Evolutionary conservation across 23 red algal genomes (phyloP).

Genomic region (Pyropia yezoensis): DNA sequence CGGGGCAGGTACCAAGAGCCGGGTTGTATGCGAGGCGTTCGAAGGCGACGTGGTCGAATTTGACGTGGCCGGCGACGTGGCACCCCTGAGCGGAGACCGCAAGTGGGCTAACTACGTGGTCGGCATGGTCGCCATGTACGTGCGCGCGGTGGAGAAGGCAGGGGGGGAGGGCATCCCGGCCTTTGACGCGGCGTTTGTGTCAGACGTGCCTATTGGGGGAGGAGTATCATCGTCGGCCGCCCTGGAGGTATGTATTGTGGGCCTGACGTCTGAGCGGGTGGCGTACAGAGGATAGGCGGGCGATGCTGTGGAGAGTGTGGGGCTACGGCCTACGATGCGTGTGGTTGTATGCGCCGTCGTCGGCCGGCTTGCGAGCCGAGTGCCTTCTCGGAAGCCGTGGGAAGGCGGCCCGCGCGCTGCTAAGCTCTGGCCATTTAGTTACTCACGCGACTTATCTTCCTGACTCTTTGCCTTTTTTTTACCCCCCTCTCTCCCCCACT

Average conservation of each 20-base stretch:
- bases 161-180: constrained; percentile 13
- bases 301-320: too few relatives aligned
- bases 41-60: constrained; percentile 31
- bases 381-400: neutral
- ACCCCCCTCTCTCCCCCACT: too few relatives aligned
- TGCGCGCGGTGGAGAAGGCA: constrained; percentile 22
- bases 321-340: too few relatives aligned
- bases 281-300: too few relatives aligned
- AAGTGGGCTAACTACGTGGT: constrained; percentile 80
- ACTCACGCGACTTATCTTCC: neutral
- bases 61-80: constrained; percentile 4
- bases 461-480: too few relatives aligned
- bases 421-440: neutral
- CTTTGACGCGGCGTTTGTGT: constrained; percentile 84
- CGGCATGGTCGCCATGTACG: constrained; percentile 80
- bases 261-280: too few relatives aligned
- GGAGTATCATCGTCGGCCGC: constrained; percentile 80
- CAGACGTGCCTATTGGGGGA: constrained; percentile 86
- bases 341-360: too few relatives aligned
- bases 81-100: constrained; percentile 10
- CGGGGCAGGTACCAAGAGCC: constrained; percentile 9
- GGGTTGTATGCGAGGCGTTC: constrained; percentile 45
- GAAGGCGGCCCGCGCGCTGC: neutral
- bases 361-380: too few relatives aligned
- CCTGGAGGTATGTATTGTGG: constrained; percentile 25